Evolutionary conservation across 495 filamentous ascomycete genomes (phyloP), one percentile per base, ranked within the genome.

Genomic region (Daldinia grandis): DNA sequence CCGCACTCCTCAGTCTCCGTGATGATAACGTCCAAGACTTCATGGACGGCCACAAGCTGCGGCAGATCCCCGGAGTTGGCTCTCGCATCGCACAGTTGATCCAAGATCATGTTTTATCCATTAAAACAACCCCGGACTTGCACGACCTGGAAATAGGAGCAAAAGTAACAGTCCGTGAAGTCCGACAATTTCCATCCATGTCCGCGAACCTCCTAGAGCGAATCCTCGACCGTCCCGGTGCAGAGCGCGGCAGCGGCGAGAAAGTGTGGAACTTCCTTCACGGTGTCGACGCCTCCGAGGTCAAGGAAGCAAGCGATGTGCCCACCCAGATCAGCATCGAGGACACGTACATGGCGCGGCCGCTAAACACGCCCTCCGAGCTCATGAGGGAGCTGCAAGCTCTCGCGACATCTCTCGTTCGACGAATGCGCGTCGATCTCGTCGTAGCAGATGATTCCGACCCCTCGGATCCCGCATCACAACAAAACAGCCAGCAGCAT

Each of bases 251-350:
- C 15, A 86, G 95, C 44, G 92, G 91, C 0, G 68, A 72, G 40
- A 90, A 88, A 66, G 73, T 87, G 0, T 92, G 87, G 88, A 76
- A 75, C 37, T 79, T 91, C 1, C 77, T 92, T 7, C 85, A 92
- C 73, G 90, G 88, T 40, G 78, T 87, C 15, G 90, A 92, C 74
- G 74, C 83, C 60, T 81, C 85, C 7, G 88, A 91, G 44, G 93
- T 98, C 17, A 84, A 86, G 19, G 84, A 89, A 66, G 91, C 89
- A 1, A 86, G 88, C 69, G 88, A 87, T 40, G 78, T 97, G 14
- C 95, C 95, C 0, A 88, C 88, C 12, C 94, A 97, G 77, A 97
- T 98, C 76, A 94, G 92, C 78, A 96, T 98, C 66, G 95, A 98
- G 75, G 93, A 98, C 76, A 92, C 92, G 5, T 98, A 95, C 75